Conservation (phyloP, 2,329 filamentous ascomycete genomes). For the Botrytis medusae region DNA sequence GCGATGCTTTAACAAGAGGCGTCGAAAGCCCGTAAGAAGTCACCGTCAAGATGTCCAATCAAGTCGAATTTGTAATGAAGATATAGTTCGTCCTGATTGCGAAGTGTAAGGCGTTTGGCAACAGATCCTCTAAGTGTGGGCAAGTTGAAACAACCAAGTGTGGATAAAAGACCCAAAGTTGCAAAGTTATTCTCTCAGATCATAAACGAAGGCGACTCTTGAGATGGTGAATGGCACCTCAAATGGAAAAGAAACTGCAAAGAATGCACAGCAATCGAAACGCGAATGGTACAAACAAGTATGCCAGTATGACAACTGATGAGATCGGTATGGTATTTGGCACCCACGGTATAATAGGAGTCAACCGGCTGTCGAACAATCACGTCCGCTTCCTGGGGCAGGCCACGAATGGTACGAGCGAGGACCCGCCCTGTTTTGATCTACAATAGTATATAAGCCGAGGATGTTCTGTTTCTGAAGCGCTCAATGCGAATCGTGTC, state of each 20-base stretch:
- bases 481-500: conserved; percentile 9
- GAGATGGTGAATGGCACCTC: conserved; percentile 3
- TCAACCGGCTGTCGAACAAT: conserved; percentile 14
- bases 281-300: background rate
- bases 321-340: background rate
- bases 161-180: background rate
- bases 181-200: conserved; percentile 8
- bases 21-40: conserved; percentile 2
- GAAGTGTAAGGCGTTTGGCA: conserved; percentile 17
- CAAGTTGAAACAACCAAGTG: conserved; percentile 22
- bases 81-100: conserved; percentile 15
- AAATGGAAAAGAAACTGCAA: conserved; percentile 3
- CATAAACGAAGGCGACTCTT: conserved; percentile 9
- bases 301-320: conserved; percentile 11
- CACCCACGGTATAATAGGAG: conserved; percentile 16
- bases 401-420: conserved; percentile 20
- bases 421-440: conserved; percentile 21
- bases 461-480: conserved; percentile 16
- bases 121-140: conserved; percentile 7
- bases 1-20: background rate
- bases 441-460: conserved; percentile 13
- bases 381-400: conserved; percentile 17
- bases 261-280: conserved; percentile 16
- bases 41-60: conserved; percentile 23
- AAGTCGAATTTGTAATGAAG: background rate